phyloP scores from a whole-genome alignment of 2,329 filamentous ascomycete genomes.

The Phyllosticta paracitricarpa region DNA sequence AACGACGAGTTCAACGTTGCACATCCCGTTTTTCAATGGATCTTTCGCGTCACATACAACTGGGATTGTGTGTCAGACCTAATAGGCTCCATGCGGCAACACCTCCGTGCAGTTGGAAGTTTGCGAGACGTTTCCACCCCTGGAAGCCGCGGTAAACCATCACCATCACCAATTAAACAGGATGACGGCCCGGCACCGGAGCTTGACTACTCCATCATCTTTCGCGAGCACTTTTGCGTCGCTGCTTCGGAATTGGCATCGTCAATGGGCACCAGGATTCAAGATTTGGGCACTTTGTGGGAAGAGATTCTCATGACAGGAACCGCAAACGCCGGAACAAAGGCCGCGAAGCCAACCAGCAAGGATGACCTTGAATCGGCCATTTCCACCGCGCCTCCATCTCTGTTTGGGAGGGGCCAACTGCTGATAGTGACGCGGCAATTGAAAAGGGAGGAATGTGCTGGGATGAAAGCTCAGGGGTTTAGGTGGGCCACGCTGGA shows the following conservation, averaged over 20 bases:
- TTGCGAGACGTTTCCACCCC: conserved; percentile 21
- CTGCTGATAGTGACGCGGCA: conserved; percentile 69
- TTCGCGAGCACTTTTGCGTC: conserved; percentile 75
- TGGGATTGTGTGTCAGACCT: conserved; percentile 62
- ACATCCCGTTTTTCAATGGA: conserved; percentile 79
- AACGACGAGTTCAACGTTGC: conserved; percentile 66
- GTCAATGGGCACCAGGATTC: conserved; percentile 52
- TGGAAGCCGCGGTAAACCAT: conserved; percentile 16
- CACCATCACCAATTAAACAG: conserved; percentile 6
- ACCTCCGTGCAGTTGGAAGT: conserved; percentile 47
- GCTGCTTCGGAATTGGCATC: conserved; percentile 65
- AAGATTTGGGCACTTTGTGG: conserved; percentile 59
- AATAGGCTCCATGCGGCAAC: conserved; percentile 60
- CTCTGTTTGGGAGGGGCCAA: conserved; percentile 57
- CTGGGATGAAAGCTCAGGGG: conserved; percentile 57
- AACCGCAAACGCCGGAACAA: conserved; percentile 15
- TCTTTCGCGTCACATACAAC: conserved; percentile 69
- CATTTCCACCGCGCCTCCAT: conserved; percentile 21
- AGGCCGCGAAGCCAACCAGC: background rate
- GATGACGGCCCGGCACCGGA: conserved; percentile 44
- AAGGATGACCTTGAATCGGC: conserved; percentile 31
- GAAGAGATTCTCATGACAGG: conserved; percentile 66
- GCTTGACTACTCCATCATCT: conserved; percentile 62
- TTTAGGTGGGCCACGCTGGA: conserved; percentile 59
- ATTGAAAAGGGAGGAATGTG: conserved; percentile 49